Evolutionary conservation across 352 stramenopile genomes (phyloP).

Genomic region (Plasmopara muralis): DNA sequence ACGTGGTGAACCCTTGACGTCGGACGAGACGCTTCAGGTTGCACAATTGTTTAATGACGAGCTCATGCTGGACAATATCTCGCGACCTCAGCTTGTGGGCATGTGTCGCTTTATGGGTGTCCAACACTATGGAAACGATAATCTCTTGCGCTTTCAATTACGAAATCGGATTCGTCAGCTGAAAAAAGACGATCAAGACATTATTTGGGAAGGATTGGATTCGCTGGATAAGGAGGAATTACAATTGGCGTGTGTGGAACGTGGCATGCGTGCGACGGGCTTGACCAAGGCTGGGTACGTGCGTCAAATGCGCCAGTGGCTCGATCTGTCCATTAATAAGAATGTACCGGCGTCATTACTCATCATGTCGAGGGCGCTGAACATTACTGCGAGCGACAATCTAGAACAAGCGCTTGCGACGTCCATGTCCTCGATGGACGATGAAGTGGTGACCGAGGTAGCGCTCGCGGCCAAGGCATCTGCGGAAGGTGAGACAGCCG

Average conservation of each 20-base stretch:
- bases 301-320: constrained; percentile 94
- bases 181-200: constrained; percentile 98
- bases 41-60: constrained; percentile 96
- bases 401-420: constrained; percentile 80
- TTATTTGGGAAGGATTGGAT: constrained; percentile 98
- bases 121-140: constrained; percentile 94
- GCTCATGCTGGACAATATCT: constrained; percentile 98
- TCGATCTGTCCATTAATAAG: constrained; percentile 97
- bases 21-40: constrained; percentile 85
- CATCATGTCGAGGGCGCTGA: constrained; percentile 98
- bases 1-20: constrained; percentile 61
- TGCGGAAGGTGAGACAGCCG: constrained; percentile 44
- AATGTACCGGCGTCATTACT: constrained; percentile 97
- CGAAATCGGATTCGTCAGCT: constrained; percentile 90
- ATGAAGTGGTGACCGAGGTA: constrained; percentile 85
- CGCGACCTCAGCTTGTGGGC: constrained; percentile 93
- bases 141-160: constrained; percentile 94
- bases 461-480: constrained; percentile 67
- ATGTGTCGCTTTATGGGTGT: constrained; percentile 98
- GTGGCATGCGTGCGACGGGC: constrained; percentile 95
- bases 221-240: constrained; percentile 98
- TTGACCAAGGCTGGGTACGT: constrained; percentile 95
- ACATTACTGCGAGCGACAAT: constrained; percentile 86
- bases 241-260: constrained; percentile 93
- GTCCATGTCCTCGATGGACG: constrained; percentile 84